Evolutionary conservation across 495 filamentous ascomycete genomes (phyloP).

Genomic region (Neurospora sp.): DNA sequence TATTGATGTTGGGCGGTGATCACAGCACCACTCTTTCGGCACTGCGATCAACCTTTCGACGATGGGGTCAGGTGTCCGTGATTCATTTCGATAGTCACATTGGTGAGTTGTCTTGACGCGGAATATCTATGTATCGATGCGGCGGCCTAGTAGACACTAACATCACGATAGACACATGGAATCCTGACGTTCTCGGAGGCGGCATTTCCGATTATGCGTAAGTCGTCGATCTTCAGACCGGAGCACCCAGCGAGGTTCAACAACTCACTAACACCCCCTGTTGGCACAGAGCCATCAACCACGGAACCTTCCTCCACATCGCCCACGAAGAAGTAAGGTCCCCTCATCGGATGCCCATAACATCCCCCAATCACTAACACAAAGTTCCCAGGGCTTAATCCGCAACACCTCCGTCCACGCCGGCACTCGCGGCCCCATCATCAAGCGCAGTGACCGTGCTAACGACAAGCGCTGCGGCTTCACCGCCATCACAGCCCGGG

Average conservation of each 20-base stretch:
- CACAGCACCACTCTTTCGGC: constrained; percentile 54
- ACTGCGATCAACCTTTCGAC: constrained; percentile 52
- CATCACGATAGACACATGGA: constrained; percentile 56
- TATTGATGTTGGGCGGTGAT: constrained; percentile 63
- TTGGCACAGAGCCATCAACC: constrained; percentile 55
- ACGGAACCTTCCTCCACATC: constrained; percentile 58
- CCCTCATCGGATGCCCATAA: constrained; percentile 34
- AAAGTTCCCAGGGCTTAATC: constrained; percentile 55
- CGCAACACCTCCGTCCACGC: constrained; percentile 78
- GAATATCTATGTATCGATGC: background rate
- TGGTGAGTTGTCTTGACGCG: constrained; percentile 14
- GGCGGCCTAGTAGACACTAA: background rate
- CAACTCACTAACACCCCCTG: background rate
- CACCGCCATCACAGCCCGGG: constrained; percentile 66
- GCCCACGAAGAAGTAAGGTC: constrained; percentile 31
- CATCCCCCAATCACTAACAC: constrained; percentile 9
- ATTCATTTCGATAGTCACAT: constrained; percentile 69
- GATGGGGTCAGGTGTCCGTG: constrained; percentile 57
- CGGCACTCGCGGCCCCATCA: constrained; percentile 71
- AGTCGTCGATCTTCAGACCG: constrained; percentile 2
- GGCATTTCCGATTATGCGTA: constrained; percentile 35
- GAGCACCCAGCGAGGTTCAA: background rate
- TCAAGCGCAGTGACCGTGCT: constrained; percentile 58
- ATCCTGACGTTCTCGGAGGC: constrained; percentile 44
- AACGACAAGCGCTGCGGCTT: constrained; percentile 83